Conservation (phyloP, 1,284 basidiomycete genomes). For the Leccinum griseonigrum region DNA sequence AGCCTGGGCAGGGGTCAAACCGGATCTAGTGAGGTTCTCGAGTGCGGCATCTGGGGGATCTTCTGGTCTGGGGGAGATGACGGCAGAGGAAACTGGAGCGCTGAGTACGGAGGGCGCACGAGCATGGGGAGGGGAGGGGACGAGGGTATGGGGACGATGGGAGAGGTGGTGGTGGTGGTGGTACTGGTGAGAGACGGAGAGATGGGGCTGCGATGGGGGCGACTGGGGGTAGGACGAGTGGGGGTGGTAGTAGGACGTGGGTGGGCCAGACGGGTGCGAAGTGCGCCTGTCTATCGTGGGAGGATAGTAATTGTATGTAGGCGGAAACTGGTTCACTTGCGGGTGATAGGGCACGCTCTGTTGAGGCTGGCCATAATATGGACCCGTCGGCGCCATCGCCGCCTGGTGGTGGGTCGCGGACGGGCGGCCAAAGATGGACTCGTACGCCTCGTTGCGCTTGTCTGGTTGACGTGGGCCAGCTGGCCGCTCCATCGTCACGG, state of each 20-base stretch:
- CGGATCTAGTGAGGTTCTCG: constrained; percentile 47
- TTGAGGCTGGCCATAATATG: constrained; percentile 21
- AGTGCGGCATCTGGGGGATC: constrained; percentile 53
- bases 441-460: constrained; percentile 75
- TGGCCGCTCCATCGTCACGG: constrained; percentile 57
- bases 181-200: constrained; percentile 18
- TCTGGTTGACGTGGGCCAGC: constrained; percentile 69
- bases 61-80: constrained; percentile 49
- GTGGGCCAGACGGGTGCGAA: constrained; percentile 30
- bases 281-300: constrained; percentile 29
- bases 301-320: constrained; percentile 27
- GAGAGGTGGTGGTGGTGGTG: constrained; percentile 25
- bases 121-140: constrained; percentile 39
- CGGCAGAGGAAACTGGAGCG: constrained; percentile 40
- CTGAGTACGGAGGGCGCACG: constrained; percentile 54
- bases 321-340: constrained; percentile 23
- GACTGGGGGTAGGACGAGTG: constrained; percentile 31
- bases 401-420: constrained; percentile 54
- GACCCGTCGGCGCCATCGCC: constrained; percentile 12
- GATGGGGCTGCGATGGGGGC: constrained; percentile 26
- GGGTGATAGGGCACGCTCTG: constrained; percentile 19
- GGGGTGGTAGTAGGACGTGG: constrained; percentile 32
- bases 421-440: constrained; percentile 79
- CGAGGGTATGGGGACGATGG: constrained; percentile 35
- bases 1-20: constrained; percentile 72